Base-by-base conservation (phyloP, 768 basidiomycete species). In the Hericium erinaceus region DNA sequence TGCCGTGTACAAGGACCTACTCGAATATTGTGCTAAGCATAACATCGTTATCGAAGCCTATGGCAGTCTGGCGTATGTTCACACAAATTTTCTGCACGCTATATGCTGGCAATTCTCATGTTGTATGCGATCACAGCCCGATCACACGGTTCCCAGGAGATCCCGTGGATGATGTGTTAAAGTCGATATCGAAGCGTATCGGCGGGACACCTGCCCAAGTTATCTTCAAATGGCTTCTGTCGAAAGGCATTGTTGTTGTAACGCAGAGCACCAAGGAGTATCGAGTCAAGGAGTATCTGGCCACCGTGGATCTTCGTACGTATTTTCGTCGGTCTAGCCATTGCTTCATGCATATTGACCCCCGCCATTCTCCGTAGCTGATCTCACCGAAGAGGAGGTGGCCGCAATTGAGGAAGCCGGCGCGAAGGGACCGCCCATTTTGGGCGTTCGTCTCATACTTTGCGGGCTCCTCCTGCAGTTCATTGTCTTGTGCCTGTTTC, bases 11-110 rank as follows among this genome's bases (percentile, higher is more conserved):
- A 77, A 81, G 60, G 77, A 77, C 3, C 73, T 85, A 39, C 71
- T 87, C 55, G 75, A 78, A 38, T 79, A 78, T 57, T 72, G 78
- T 60, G 69, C 74, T 28, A 73, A 83, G 61, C 74, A 84, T 57
- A 80, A 80, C 15, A 85, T 89, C 61, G 75, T 80, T 5, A 75
- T 75, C 38, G 83, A 83, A 57, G 84, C 82, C 0, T 91, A 87
- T 65, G 80, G 83, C 49, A 82, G 84, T 37, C 76, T 84, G 5
- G 70, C 69, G 80, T 82, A 58, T 70, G 80, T 48, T 68, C 1
- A 9, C 75, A 8, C 16, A 18, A 18, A 13, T 51, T 37, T 33
- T 18, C 26, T 16, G 16, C 20, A 22, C 2, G 7, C 16, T n/a
- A 0, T 4, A 12, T 8, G 2, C 33, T 10, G 4, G 33, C 33